A percentile compares a stretch with the other conserved stretches of the same genome.
Conservation (phyloP, 495 filamentous ascomycete species). For the Chlorociboria aeruginascens region DNA sequence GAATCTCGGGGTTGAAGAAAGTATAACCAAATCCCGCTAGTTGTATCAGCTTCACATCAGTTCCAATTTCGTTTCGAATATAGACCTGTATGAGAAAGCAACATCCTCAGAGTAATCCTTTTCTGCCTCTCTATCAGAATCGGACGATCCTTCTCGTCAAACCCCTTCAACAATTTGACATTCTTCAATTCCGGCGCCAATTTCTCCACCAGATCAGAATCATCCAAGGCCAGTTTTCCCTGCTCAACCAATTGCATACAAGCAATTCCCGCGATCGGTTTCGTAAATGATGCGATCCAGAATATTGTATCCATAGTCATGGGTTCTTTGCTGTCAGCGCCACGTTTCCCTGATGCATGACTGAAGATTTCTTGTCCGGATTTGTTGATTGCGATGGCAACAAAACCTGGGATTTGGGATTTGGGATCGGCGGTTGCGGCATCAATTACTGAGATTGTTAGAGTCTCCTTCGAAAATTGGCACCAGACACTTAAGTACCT, state of each 20-base stretch:
- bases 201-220: conserved; percentile 32
- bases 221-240: conserved; percentile 38
- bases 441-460: conserved; percentile 21
- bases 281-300: conserved; percentile 52
- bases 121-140: conserved; percentile 36
- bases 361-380: conserved; percentile 36
- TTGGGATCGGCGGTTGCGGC: conserved; percentile 26
- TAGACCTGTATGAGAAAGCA: conserved; percentile 43
- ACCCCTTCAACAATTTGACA: conserved; percentile 32
- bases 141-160: conserved; percentile 25
- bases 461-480: not conserved
- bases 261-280: conserved; percentile 40
- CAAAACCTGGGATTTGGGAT: conserved; percentile 31
- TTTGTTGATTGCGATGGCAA: conserved; percentile 34
- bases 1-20: conserved; percentile 41
- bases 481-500: not conserved
- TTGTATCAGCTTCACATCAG: not conserved
- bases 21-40: conserved; percentile 36
- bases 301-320: conserved; percentile 42
- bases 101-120: conserved; percentile 49
- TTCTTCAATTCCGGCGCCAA: conserved; percentile 39
- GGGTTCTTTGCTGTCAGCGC: conserved; percentile 23
- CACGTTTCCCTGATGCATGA: conserved; percentile 33
- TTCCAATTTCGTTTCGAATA: not conserved
- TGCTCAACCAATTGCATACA: conserved; percentile 52